A percentile compares a stretch with the other conserved stretches of the same genome.
These are phyloP conservation scores for Calonectria honghensis DNA, from an alignment of 2,329 filamentous ascomycete species.

Conservation along the genomic window DNA sequence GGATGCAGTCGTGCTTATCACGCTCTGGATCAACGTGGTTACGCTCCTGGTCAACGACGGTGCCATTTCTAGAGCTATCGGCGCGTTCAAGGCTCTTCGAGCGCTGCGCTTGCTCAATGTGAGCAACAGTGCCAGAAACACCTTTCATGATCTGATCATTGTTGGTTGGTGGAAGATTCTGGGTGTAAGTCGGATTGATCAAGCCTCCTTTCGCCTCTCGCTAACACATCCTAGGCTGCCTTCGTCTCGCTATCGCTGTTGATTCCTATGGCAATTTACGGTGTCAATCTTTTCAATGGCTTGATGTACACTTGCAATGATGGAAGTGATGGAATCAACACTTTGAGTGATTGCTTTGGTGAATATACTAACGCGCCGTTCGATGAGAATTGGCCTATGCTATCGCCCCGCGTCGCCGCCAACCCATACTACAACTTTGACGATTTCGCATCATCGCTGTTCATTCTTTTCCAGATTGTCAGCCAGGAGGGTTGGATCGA, in stretches of 20 bases:
- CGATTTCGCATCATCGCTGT: conserved; percentile 93
- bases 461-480: conserved; percentile 98
- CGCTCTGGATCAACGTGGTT: conserved; percentile 94
- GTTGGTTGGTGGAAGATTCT: conserved; percentile 96
- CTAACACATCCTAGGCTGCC: conserved; percentile 73
- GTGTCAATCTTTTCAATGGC: conserved; percentile 93
- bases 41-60: conserved; percentile 89
- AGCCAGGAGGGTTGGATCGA: conserved; percentile 99
- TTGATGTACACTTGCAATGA: conserved; percentile 86
- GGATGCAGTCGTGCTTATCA: conserved; percentile 91
- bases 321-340: conserved; percentile 71
- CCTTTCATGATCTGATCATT: conserved; percentile 97
- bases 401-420: conserved; percentile 86
- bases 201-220: conserved; percentile 6
- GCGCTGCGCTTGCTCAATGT: conserved; percentile 94
- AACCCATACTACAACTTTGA: conserved; percentile 96
- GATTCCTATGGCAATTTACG: conserved; percentile 97
- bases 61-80: conserved; percentile 90
- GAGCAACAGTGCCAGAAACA: conserved; percentile 95
- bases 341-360: conserved; percentile 85
- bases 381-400: conserved; percentile 83
- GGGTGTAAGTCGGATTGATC: conserved; percentile 74
- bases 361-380: conserved; percentile 87
- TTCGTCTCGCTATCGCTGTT: conserved; percentile 96
- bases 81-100: conserved; percentile 96